Evolutionary conservation across 306 rosid species (phyloP).

Genomic region (Sicyos baderoa): DNA sequence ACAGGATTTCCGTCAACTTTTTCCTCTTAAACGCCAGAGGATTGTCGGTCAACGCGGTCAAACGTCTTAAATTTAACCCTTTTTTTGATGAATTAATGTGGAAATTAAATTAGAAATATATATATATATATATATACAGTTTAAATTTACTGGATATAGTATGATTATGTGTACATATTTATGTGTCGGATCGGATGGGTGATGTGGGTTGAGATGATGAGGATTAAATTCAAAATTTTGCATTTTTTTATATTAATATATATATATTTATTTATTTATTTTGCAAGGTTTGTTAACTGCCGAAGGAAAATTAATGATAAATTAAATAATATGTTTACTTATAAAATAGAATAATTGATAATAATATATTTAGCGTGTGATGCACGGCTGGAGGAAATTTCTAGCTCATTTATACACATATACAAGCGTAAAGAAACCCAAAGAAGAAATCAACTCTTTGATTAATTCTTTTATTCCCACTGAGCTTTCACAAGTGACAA

Average conservation of each 20-base stretch:
- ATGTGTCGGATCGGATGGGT: neutral
- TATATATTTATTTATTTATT: too few relatives aligned
- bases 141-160: neutral
- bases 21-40: slow-evolving; percentile 53
- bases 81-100: neutral
- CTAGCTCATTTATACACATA: neutral
- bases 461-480: neutral
- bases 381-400: slow-evolving; percentile 4
- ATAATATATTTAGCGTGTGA: neutral
- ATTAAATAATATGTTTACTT: neutral
- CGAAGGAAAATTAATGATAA: neutral
- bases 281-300: too few relatives aligned
- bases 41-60: slow-evolving; percentile 34
- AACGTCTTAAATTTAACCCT: slow-evolving; percentile 24
- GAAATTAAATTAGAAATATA: slow-evolving; percentile 3
- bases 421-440: neutral
- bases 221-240: neutral
- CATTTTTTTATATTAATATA: too few relatives aligned
- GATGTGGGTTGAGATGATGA: neutral
- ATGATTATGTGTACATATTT: neutral
- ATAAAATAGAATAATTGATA: neutral
- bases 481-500: neutral
- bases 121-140: too few relatives aligned
- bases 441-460: neutral
- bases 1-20: slow-evolving; percentile 34